These are phyloP conservation scores for Geotrichum europaeum DNA, from an alignment of 1,139 yeast species.

Conservation along the genomic window DNA sequence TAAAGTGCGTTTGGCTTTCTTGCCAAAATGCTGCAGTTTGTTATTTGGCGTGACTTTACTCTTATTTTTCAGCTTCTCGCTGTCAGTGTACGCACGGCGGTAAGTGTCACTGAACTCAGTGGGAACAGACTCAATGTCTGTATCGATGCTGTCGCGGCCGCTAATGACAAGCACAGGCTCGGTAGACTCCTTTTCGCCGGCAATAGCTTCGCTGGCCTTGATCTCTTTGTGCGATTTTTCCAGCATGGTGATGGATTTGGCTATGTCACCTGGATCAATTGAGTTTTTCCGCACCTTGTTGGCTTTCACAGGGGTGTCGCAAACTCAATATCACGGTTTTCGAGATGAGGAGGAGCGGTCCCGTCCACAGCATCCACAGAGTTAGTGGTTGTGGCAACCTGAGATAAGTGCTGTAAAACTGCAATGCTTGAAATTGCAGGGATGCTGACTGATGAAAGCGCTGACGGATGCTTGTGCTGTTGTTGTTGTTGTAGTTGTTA, in stretches of 20 bases:
- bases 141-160: neutral
- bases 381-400: neutral
- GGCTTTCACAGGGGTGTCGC: constrained; percentile 1
- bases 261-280: neutral
- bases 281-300: neutral
- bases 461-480: neutral
- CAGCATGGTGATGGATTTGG: neutral
- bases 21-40: neutral
- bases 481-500: neutral
- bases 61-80: neutral
- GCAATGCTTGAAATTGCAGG: neutral
- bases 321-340: constrained; percentile 9
- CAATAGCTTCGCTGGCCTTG: neutral
- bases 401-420: neutral
- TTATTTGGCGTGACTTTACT: neutral
- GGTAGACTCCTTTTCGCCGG: neutral
- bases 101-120: neutral
- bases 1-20: constrained; percentile 58
- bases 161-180: neutral
- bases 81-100: neutral
- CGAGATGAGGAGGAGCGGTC: neutral
- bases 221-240: neutral
- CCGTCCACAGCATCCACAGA: neutral
- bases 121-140: neutral
- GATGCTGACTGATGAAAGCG: neutral